Evolutionary conservation across 345 rosid species (phyloP).

Genomic region (Salix purpurea): DNA sequence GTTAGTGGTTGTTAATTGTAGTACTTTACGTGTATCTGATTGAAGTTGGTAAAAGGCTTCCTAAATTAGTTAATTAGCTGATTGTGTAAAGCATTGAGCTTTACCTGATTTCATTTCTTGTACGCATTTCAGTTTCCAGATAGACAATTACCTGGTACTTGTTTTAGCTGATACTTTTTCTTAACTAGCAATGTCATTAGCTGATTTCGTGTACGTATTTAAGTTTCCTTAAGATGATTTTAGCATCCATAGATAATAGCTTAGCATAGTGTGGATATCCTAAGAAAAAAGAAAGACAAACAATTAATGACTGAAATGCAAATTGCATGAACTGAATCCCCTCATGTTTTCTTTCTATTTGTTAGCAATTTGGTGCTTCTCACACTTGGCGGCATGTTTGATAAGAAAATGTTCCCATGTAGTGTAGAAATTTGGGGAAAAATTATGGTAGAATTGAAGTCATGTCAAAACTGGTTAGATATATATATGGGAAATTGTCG

Average conservation of each 20-base stretch:
- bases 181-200: neutral
- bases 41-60: no score
- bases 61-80: neutral
- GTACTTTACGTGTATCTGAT: neutral
- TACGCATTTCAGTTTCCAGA: neutral
- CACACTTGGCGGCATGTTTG: neutral
- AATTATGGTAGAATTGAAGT: neutral
- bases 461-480: neutral
- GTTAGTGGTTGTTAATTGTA: neutral
- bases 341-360: neutral
- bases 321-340: neutral
- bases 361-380: neutral
- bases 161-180: neutral
- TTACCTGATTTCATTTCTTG: neutral
- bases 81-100: neutral
- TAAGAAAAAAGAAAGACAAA: neutral
- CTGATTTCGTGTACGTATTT: neutral
- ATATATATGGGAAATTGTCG: neutral
- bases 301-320: neutral
- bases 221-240: no score
- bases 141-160: neutral
- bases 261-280: neutral
- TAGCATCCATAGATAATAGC: neutral
- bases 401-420: neutral
- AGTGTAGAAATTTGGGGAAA: neutral